These are phyloP conservation scores for Biscogniauxia sp. DNA, from an alignment of 2,329 filamentous ascomycete species.

Conservation along the genomic window DNA sequence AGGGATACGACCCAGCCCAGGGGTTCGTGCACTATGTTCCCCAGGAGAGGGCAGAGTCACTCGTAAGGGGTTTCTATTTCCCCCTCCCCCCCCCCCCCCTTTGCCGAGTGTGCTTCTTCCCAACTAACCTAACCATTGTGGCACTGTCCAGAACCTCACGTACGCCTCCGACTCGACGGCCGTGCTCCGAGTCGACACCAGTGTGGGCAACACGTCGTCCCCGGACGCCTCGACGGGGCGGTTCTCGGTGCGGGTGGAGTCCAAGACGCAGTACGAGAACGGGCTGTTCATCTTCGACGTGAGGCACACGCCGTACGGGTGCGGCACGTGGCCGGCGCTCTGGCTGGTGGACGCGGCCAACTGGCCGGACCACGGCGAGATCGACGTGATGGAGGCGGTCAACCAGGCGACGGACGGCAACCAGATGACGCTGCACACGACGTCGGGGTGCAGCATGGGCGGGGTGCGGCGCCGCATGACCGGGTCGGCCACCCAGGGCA, in stretches of 20 bases:
- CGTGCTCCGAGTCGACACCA: constrained; percentile 60
- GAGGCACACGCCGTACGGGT: constrained; percentile 61
- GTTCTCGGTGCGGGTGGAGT: constrained; percentile 62
- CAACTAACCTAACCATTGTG: constrained; percentile 5
- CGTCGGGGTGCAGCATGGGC: constrained; percentile 47
- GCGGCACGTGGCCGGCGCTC: constrained; percentile 63
- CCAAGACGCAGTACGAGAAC: constrained; percentile 56
- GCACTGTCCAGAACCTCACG: constrained; percentile 59
- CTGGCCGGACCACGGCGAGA: constrained; percentile 65
- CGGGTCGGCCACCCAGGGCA: constrained; percentile 39
- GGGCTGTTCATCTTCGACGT: constrained; percentile 69
- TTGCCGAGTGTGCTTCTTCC: background rate
- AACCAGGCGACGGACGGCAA: constrained; percentile 56
- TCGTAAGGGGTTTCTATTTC: constrained; percentile 35
- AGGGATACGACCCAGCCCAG: constrained; percentile 47
- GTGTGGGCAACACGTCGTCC: constrained; percentile 43
- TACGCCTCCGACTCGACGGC: constrained; percentile 53
- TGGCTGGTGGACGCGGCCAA: constrained; percentile 61
- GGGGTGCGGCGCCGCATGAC: constrained; percentile 54
- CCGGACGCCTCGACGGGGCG: constrained; percentile 58
- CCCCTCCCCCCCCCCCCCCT: background rate
- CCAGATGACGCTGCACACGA: constrained; percentile 60
- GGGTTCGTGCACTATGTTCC: constrained; percentile 57
- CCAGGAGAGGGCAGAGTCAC: constrained; percentile 36
- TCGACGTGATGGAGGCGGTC: constrained; percentile 60